These are phyloP conservation scores for Russula griseocarnosa DNA, from an alignment of 768 basidiomycete species.

Conservation along the genomic window DNA sequence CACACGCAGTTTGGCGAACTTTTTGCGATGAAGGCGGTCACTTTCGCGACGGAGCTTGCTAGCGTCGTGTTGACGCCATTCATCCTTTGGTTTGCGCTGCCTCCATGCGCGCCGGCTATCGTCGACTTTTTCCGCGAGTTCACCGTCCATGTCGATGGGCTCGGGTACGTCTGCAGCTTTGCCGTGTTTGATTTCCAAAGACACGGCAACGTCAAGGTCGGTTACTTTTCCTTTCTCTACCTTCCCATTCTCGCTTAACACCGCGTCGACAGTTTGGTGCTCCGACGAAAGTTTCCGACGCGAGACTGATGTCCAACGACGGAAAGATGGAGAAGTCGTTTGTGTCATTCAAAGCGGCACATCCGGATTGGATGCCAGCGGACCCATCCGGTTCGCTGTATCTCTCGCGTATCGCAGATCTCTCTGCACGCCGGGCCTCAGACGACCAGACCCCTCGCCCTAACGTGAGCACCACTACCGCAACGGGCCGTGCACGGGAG, in stretches of 20 bases:
- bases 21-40: conserved; percentile 87
- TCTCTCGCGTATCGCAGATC: conserved; percentile 70
- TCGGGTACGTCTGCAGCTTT: conserved; percentile 96
- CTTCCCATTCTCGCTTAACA: neutral
- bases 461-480: neutral
- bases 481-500: conserved; percentile 55
- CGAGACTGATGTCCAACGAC: conserved; percentile 78
- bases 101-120: conserved; percentile 82
- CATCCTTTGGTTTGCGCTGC: conserved; percentile 89
- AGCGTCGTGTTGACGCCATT: conserved; percentile 94
- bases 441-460: conserved; percentile 21
- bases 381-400: conserved; percentile 91
- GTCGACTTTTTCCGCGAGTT: conserved; percentile 99
- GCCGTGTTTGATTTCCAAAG: conserved; percentile 97
- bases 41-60: conserved; percentile 83
- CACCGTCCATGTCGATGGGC: conserved; percentile 91
- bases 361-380: conserved; percentile 92
- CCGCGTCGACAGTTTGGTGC: conserved; percentile 69
- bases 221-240: conserved; percentile 25
- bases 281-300: conserved; percentile 61
- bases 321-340: conserved; percentile 99
- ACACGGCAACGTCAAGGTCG: conserved; percentile 85
- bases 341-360: conserved; percentile 91
- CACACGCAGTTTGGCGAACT: conserved; percentile 89
- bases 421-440: conserved; percentile 16